Base-by-base conservation (phyloP, 2,329 filamentous ascomycete genomes). In the Fusarium multiceps region DNA sequence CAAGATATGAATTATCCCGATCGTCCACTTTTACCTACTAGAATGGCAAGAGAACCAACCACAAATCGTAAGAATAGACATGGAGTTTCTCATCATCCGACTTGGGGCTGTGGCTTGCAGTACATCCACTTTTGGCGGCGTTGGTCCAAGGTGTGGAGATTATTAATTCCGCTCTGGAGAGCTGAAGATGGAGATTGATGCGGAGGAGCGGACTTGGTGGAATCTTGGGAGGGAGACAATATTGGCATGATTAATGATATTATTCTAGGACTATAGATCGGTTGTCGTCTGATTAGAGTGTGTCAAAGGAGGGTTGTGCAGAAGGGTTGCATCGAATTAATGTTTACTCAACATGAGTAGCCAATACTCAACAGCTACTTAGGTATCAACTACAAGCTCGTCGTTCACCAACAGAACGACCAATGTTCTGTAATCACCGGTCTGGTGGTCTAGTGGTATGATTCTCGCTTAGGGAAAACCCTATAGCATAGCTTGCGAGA, bases 381-480 rank as follows among this genome's bases (percentile, higher is more conserved):
- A 55, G 0, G 5, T 3, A 2, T 3, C 4, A 28, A 49, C 23
- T 49, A 1, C 13, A 1, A 49, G 11, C n/a, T 9, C 13, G 28
- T 9, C 23, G 21, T 45, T 48, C 59, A 68, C 45, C 23, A 55
- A 43, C 41, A 53, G 54, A 49, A 13, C 50, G 32, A 20, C 23
- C 23, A 48, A 21, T 40, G 58, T 20, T 45, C 20, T 51, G 41
- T 47, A 4, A 8, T 58, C 49, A 21, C 16, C 41, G 82, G 81
- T 82, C 81, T 82, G 81, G 79, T 88, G 85, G 86, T 88, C 86
- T 88, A 88, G 87, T 85, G 87, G 87, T 89, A 89, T 89, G 87
- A 89, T 90, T 89, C 87, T 88, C 87, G 87, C 88, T 89, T 89
- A 89, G 88, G 87, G 87, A 78, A 74, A 68, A 80, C 78, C 79